Percentiles rank a stretch among this genome's conserved stretches.
Conservation (phyloP, 495 filamentous ascomycete genomes). For the Podospora australis region DNA sequence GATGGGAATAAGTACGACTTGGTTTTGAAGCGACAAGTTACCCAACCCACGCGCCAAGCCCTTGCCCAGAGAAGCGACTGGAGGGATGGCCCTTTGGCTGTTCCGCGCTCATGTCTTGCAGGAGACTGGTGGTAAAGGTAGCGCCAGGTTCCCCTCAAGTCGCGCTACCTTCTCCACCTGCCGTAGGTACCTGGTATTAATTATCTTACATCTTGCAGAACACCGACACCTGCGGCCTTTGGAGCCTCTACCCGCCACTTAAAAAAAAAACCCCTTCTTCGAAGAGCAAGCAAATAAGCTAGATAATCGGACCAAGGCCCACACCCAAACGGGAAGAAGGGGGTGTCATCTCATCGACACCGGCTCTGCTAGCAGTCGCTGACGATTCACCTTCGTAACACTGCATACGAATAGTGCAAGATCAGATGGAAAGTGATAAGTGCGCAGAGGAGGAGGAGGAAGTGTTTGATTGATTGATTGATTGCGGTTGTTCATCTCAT, state of each 20-base stretch:
- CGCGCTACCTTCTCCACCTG: too few relatives aligned
- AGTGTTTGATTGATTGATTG: too few relatives aligned
- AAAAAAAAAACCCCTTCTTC: background rate
- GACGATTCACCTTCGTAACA: too few relatives aligned
- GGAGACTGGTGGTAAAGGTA: background rate
- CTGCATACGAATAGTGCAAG: too few relatives aligned
- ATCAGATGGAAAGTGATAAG: too few relatives aligned
- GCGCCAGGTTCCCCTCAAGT: background rate
- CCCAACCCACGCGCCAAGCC: conserved; percentile 14
- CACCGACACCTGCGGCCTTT: background rate
- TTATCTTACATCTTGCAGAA: background rate
- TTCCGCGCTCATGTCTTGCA: conserved; percentile 20
- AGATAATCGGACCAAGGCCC: background rate
- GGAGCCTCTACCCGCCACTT: conserved; percentile 8
- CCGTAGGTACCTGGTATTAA: conserved; percentile 3
- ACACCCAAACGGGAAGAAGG: background rate
- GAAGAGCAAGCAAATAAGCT: too few relatives aligned
- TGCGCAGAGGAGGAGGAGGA: too few relatives aligned
- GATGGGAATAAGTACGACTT: conserved; percentile 27
- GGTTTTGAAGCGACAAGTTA: conserved; percentile 11
- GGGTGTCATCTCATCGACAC: too few relatives aligned
- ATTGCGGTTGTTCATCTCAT: too few relatives aligned
- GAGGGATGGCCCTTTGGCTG: conserved; percentile 9
- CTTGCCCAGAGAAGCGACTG: conserved; percentile 15
- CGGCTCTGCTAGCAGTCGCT: too few relatives aligned